Conservation (phyloP, 768 basidiomycete species). For the Lactifluus volemus region DNA sequence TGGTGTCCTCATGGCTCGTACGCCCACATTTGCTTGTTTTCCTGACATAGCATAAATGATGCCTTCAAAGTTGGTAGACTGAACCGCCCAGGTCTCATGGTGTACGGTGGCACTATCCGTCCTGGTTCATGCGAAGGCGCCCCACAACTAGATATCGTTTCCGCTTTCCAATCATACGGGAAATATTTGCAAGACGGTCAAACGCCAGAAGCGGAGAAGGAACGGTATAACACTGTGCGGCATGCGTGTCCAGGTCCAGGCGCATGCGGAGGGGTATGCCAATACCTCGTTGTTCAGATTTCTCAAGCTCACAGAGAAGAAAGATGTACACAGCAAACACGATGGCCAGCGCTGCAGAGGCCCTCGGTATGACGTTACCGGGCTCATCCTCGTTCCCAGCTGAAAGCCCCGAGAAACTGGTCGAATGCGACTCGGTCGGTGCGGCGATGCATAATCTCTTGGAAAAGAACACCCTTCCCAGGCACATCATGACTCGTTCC, state of each 20-base stretch:
- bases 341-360: conserved; percentile 94
- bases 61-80: conserved; percentile 68
- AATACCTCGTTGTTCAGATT: not conserved
- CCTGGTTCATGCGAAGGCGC: conserved; percentile 85
- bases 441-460: conserved; percentile 78
- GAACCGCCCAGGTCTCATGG: conserved; percentile 95
- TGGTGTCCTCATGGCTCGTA: conserved; percentile 95
- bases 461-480: conserved; percentile 84
- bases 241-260: conserved; percentile 97
- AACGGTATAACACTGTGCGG: conserved; percentile 79
- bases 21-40: conserved; percentile 28
- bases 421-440: conserved; percentile 78
- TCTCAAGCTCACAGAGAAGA: conserved; percentile 7
- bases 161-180: conserved; percentile 96
- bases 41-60: not conserved
- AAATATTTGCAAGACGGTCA: conserved; percentile 87
- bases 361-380: conserved; percentile 90
- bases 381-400: conserved; percentile 98
- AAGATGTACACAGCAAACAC: conserved; percentile 99
- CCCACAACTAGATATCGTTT: conserved; percentile 89
- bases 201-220: conserved; percentile 72
- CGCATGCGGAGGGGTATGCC: conserved; percentile 85
- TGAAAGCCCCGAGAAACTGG: conserved; percentile 78
- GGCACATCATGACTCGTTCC: conserved; percentile 93
- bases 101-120: conserved; percentile 93